These are phyloP conservation scores for Candida taoyuanica DNA, from an alignment of 805 yeast genomes.

Conservation along the genomic window DNA sequence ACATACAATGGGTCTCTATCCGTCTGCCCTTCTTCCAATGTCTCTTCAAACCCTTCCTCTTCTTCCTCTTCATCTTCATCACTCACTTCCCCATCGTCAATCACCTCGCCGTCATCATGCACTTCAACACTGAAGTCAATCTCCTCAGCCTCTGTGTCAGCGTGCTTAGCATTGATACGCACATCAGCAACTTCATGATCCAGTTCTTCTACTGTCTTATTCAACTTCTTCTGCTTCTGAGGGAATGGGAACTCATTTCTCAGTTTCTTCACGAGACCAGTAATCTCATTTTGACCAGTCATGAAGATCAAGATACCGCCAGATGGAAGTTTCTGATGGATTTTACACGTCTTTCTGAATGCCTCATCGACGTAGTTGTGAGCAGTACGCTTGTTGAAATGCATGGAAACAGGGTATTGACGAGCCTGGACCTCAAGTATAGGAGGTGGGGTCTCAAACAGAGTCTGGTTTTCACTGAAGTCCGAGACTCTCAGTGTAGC, in stretches of 20 bases:
- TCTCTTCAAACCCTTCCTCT: conserved; percentile 65
- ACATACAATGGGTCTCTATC: conserved; percentile 80
- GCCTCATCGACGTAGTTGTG: conserved; percentile 84
- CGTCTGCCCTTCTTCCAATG: conserved; percentile 63
- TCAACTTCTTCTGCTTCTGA: conserved; percentile 26
- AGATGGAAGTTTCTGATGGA: conserved; percentile 80
- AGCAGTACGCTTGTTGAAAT: conserved; percentile 78
- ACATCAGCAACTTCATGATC: conserved; percentile 39
- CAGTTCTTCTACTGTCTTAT: conserved; percentile 22
- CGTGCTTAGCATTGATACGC: conserved; percentile 50
- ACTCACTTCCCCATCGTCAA: conserved; percentile 34
- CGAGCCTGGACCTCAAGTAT: conserved; percentile 86
- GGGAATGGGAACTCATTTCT: conserved; percentile 63
- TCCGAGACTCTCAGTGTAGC: conserved; percentile 94
- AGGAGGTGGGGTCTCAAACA: conserved; percentile 79
- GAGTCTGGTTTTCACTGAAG: conserved; percentile 71
- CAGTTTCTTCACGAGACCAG: conserved; percentile 63
- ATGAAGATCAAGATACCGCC: conserved; percentile 91
- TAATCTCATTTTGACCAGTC: conserved; percentile 94
- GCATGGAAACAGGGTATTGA: conserved; percentile 89
- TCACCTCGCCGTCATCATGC: conserved; percentile 32
- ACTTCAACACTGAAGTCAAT: conserved; percentile 62
- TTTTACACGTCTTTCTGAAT: conserved; percentile 76
- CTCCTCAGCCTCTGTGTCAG: conserved; percentile 82
- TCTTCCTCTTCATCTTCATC: conserved; percentile 36